Conservation (phyloP, 352 stramenopile species). For the Phytophthora pistaciae region DNA sequence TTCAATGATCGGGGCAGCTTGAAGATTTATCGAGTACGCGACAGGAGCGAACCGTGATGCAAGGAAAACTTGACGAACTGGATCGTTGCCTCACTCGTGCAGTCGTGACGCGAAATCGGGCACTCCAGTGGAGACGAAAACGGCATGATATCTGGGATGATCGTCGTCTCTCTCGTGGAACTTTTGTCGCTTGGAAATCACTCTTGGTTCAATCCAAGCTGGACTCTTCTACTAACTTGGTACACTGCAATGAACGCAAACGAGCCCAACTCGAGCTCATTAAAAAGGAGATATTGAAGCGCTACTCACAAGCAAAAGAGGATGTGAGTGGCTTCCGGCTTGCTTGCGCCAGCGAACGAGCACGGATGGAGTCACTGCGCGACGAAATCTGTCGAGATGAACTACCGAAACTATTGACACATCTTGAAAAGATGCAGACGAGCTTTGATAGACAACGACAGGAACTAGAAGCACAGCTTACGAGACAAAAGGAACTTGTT, state of each 20-base stretch:
- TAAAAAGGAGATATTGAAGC: constrained; percentile 13
- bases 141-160: constrained; percentile 21
- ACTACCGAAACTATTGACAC: constrained; percentile 23
- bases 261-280: constrained; percentile 17
- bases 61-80: constrained; percentile 29
- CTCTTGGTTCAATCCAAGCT: constrained; percentile 12
- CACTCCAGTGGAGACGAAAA: constrained; percentile 40
- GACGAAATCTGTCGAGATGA: constrained; percentile 26
- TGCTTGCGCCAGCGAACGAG: constrained; percentile 11
- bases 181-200: constrained; percentile 45
- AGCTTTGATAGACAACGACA: constrained; percentile 14
- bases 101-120: constrained; percentile 45
- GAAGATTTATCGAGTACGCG: constrained; percentile 35
- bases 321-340: constrained; percentile 6
- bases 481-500: constrained; percentile 5
- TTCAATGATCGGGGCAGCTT: constrained; percentile 10
- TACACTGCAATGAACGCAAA: constrained; percentile 15
- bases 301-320: constrained; percentile 20
- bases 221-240: constrained; percentile 6
- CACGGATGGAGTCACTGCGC: constrained; percentile 20
- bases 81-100: constrained; percentile 25
- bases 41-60: constrained; percentile 17
- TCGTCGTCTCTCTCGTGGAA: neutral
- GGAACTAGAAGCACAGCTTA: constrained; percentile 8
- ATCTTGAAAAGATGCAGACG: constrained; percentile 14